Base-by-base conservation (phyloP, 257 asterid species). In the Solanum chiquidenum region DNA sequence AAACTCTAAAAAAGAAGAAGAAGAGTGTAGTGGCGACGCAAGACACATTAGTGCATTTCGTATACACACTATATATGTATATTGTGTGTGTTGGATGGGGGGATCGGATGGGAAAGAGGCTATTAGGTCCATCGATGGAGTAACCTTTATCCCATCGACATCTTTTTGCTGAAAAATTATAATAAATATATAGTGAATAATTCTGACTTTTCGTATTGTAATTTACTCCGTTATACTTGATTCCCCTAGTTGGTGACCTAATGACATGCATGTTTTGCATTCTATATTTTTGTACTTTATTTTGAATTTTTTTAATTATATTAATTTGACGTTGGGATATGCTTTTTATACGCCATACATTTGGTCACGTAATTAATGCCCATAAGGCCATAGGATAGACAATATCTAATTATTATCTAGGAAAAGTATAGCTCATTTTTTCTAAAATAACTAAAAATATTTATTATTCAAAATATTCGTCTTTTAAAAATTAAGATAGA, bases 341-440 rank as follows among this genome's bases (percentile, higher is more conserved):
- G 84, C 34, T 66, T 49, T 84, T 76, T 25, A 64, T 88, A 80
- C 88, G 52, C 44, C 88, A 86, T 79, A 25, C 4, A 18, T 80
- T 66, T 86, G 87, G 87, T 87, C 38, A 84, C 86, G 86, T 60
- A 72, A 88, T 20, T 44, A 84, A 88, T 52, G 85, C 90, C 90
- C 90, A 88, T 84, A 79, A 20, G 87, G 80, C 58, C 23, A 13
- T 37, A 60, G 86, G 58, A 37, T 68, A 77, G 35, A 38, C 34
- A 14, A n/a, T 42, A 85, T 85, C 33, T n/a, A 14, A 44, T 27
- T 66, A 35, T 76, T 23, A 38, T 85, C 18, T 20, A 13, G 44
- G 72, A 44, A 38, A 58, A 12, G 29, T 34, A 27, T 76, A 58
- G 52, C 86, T 55, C 44, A 52, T 58, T 83, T 25, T 83, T 76